Evolutionary conservation across 2,329 filamentous ascomycete genomes (phyloP), one percentile per base, ranked within the genome.

Genomic region (Microsporum canis): DNA sequence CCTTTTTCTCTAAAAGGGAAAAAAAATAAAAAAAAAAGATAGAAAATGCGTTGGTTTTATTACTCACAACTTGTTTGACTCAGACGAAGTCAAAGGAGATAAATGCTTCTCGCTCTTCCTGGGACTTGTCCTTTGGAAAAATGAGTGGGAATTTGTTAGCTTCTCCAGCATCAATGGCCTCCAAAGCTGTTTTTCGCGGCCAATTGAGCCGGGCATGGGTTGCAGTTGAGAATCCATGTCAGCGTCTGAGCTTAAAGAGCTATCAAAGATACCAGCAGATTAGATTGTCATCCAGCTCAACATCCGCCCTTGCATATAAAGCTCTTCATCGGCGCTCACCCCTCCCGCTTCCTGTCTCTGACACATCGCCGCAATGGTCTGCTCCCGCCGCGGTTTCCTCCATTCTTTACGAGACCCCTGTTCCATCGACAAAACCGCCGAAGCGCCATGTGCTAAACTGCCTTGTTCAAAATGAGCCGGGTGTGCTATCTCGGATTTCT

Each of bases 371-470:
- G 8, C 90, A 90, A 81, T 95, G 92, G 71, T 84, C 84, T 62
- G 91, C 91, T 41, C 91, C 94, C 68, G 90, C 94, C 17, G 94
- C 94, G 67, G 94, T 99, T 66, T 95, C 90, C 72, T 96, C 92
- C 75, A 99, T 99, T 72, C 88, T 99, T 75, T 99, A 99, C 81
- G 94, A 99, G 82, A 97, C 91, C 2, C 94, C 94, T 4, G 82
- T 88, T 17, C 89, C 91, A 5, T 91, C 90, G 12, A 82, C 82
- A 69, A 86, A 86, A 29, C 92, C 94, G 6, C 88, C 90, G 51
- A 97, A 96, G 79, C 87, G 91, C 60, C 94, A 99, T 77, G 84
- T 99, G 72, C 86, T 99, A 76, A 99, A 99, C 79, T 99, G 94
- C 75, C 84, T 99, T 64, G 94, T 99, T 63, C 94, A 99, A 77